Evolutionary conservation across 306 rosid species (phyloP).

Genomic region (Malus domestica): ASM211411v1 NC_041792.1:19135407-19135906

Average conservation of each 20-base stretch:
- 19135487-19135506: constrained; percentile 35
- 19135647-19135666: constrained; percentile 80
- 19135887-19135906: constrained; percentile 81
- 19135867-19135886: constrained; percentile 79
- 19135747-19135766: not conserved
- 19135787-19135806: not conserved
- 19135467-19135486: constrained; percentile 38
- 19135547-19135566: constrained; percentile 25
- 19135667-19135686: constrained; percentile 89
- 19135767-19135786: not conserved
- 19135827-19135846: constrained; percentile 84
- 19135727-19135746: not conserved
- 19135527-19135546: constrained; percentile 24
- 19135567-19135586: constrained; percentile 40
- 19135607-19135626: constrained; percentile 29
- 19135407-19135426: constrained; percentile 33
- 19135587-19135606: constrained; percentile 27
- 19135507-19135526: constrained; percentile 37
- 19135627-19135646: constrained; percentile 67
- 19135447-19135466: constrained; percentile 55
- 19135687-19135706: constrained; percentile 41
- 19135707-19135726: not conserved
- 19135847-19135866: constrained; percentile 84
- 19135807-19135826: constrained; percentile 61
- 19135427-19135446: constrained; percentile 34